Evolutionary conservation across 129 eudicot genomes (phyloP).

Genomic region (Flaveria sonorensis): DNA sequence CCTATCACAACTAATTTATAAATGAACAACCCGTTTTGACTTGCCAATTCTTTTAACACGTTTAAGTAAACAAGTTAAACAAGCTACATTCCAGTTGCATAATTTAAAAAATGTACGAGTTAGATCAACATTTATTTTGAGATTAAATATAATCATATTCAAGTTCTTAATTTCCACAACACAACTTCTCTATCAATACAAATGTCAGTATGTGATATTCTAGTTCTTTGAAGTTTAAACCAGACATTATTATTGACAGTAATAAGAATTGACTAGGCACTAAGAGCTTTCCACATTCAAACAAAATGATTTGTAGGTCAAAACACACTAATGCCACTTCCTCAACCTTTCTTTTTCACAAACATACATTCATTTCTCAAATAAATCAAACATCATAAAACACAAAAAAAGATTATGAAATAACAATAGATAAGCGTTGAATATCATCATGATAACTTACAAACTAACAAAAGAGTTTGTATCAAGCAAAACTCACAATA

Average conservation of each 20-base stretch:
- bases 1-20: too few relatives aligned
- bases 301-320: background rate
- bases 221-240: too few relatives aligned
- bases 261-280: background rate
- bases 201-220: too few relatives aligned
- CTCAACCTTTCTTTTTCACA: background rate
- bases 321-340: background rate
- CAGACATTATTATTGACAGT: background rate
- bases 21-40: too few relatives aligned
- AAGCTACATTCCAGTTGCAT: too few relatives aligned
- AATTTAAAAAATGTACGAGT: too few relatives aligned
- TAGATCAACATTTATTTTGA: too few relatives aligned
- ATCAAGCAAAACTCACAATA: background rate
- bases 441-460: background rate
- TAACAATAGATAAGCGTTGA: background rate
- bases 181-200: too few relatives aligned
- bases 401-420: background rate
- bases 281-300: background rate
- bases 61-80: too few relatives aligned
- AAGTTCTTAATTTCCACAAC: background rate
- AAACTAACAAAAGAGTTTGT: background rate
- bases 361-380: background rate
- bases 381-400: background rate
- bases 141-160: too few relatives aligned
- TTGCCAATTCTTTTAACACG: too few relatives aligned